A percentile compares a stretch with the other conserved stretches of the same genome.
These are phyloP conservation scores for Tylopilus balloui DNA, from an alignment of 768 basidiomycete species.

Conservation along the genomic window DNA sequence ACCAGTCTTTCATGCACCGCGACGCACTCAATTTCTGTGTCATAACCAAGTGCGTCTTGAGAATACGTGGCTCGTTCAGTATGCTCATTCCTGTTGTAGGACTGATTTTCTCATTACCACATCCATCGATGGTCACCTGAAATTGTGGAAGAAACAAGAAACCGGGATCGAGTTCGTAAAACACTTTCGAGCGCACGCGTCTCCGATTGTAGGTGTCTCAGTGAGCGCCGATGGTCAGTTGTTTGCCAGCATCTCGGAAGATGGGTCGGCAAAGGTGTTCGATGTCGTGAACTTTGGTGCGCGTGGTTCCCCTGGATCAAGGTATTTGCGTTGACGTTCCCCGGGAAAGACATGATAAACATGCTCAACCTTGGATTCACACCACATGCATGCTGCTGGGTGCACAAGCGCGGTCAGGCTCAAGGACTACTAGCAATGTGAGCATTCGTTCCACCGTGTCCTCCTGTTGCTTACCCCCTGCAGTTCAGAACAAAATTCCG, in stretches of 20 bases:
- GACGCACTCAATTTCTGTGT: slow-evolving; percentile 86
- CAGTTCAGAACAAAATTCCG: slow-evolving; percentile 75
- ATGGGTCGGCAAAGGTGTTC: slow-evolving; percentile 91
- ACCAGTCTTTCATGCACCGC: slow-evolving; percentile 97
- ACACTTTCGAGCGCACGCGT: slow-evolving; percentile 90
- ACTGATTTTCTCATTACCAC: slow-evolving; percentile 94
- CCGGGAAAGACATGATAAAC: slow-evolving; percentile 88
- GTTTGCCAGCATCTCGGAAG: slow-evolving; percentile 88
- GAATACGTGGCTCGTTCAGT: too few species aligned
- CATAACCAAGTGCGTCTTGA: slow-evolving; percentile 69
- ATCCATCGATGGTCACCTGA: slow-evolving; percentile 90
- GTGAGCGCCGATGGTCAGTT: slow-evolving; percentile 89
- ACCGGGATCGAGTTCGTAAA: slow-evolving; percentile 96
- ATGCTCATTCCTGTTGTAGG: slow-evolving; percentile 39
- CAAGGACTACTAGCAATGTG: slow-evolving; percentile 87
- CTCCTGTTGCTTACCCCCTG: slow-evolving; percentile 14
- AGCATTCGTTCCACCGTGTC: slow-evolving; percentile 22
- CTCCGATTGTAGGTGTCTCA: slow-evolving; percentile 72
- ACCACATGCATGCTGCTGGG: slow-evolving; percentile 92
- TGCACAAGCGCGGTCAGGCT: slow-evolving; percentile 84
- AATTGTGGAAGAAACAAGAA: slow-evolving; percentile 99
- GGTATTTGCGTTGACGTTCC: background rate
- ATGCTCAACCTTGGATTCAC: slow-evolving; percentile 86
- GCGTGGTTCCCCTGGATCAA: slow-evolving; percentile 25
- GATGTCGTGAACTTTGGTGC: slow-evolving; percentile 97